Evolutionary conservation across 495 filamentous ascomycete species (phyloP).

Genomic region (Filosporella fistucella): DNA sequence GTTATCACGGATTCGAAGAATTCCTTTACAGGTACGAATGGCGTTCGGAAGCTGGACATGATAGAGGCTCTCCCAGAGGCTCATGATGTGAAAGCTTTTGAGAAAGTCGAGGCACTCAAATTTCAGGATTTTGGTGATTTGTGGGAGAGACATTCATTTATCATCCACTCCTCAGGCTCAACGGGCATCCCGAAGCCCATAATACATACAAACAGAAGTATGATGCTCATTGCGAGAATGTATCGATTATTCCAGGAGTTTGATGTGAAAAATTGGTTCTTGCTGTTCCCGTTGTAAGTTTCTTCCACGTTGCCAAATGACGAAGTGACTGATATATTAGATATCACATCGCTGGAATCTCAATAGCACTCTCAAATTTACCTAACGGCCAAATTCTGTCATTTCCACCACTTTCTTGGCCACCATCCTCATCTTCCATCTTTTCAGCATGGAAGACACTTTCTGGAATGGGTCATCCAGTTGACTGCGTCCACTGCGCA

Average conservation of each 20-base stretch:
- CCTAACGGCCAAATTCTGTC: slow-evolving; percentile 24
- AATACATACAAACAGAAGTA: slow-evolving; percentile 25
- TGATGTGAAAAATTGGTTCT: slow-evolving; percentile 24
- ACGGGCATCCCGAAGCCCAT: slow-evolving; percentile 27
- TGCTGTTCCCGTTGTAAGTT: slow-evolving; percentile 23
- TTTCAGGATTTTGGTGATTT: slow-evolving; percentile 22
- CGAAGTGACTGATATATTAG: too few species aligned
- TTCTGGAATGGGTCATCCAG: slow-evolving; percentile 16
- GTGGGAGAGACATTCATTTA: slow-evolving; percentile 25
- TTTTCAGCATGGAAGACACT: slow-evolving; percentile 21
- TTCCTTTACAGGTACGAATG: slow-evolving; percentile 10
- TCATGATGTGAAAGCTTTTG: background rate
- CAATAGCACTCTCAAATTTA: slow-evolving; percentile 22
- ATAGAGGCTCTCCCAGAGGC: slow-evolving; percentile 8
- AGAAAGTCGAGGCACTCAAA: slow-evolving; percentile 18
- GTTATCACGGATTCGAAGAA: slow-evolving; percentile 23
- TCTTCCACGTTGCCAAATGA: too few species aligned
- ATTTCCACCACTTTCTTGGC: slow-evolving; percentile 20
- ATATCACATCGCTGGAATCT: slow-evolving; percentile 26
- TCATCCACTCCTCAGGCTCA: slow-evolving; percentile 26
- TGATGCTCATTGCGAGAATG: slow-evolving; percentile 27
- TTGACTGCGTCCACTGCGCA: slow-evolving; percentile 22
- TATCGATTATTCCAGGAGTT: slow-evolving; percentile 24
- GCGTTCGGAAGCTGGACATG: slow-evolving; percentile 17
- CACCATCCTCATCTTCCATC: slow-evolving; percentile 17